These are phyloP conservation scores for Ophiosphaerella herpotricha DNA, from an alignment of 2,329 filamentous ascomycete species.

Conservation along the genomic window DNA sequence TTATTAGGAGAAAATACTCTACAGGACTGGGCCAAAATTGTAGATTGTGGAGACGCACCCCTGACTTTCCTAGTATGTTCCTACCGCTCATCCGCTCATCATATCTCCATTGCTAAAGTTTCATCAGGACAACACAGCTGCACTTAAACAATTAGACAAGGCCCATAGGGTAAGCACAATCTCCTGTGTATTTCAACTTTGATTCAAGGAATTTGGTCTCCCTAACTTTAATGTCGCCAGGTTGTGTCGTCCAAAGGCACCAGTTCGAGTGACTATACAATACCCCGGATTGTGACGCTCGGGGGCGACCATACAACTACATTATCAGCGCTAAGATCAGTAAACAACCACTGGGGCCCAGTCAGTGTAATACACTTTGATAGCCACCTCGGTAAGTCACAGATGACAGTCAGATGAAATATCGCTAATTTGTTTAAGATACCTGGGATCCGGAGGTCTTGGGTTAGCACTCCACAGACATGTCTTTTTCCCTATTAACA, in stretches of 20 bases:
- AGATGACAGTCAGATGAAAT: too few relatives aligned
- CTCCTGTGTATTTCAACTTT: neutral
- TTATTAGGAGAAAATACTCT: constrained; percentile 49
- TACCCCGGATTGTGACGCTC: constrained; percentile 58
- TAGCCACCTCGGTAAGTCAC: constrained; percentile 51
- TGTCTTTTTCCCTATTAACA: constrained; percentile 5
- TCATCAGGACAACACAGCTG: constrained; percentile 57
- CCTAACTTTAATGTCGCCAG: constrained; percentile 23
- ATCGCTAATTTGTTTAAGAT: constrained; percentile 43
- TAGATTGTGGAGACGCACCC: constrained; percentile 62
- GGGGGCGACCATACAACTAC: constrained; percentile 64
- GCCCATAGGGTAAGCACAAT: constrained; percentile 52
- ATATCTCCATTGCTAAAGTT: neutral
- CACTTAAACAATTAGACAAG: constrained; percentile 58
- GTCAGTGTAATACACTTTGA: constrained; percentile 65
- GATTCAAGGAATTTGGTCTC: neutral
- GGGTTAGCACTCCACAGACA: constrained; percentile 37
- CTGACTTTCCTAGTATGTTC: constrained; percentile 52
- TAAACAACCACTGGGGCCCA: constrained; percentile 56
- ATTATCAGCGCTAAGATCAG: constrained; percentile 57
- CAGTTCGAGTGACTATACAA: constrained; percentile 51
- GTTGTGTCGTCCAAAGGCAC: constrained; percentile 53
- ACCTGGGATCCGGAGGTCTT: constrained; percentile 62
- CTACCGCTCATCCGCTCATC: neutral
- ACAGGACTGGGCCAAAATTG: constrained; percentile 55